Conservation (phyloP, 1,139 yeast species). For the Blastobotrys niveus region DNA sequence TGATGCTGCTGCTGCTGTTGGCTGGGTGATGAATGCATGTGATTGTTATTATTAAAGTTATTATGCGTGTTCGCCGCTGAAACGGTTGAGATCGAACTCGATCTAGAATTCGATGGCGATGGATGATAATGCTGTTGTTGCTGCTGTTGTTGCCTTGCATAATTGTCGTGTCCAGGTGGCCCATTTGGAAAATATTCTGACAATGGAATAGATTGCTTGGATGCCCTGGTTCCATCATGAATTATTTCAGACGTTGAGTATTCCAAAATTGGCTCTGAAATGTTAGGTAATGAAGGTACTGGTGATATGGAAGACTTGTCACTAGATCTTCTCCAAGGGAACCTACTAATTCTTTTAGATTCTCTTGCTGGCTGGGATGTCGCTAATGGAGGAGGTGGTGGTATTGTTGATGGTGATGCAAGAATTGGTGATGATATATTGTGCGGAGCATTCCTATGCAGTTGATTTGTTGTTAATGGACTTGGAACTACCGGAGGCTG, state of each 20-base stretch:
- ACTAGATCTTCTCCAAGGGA: constrained; percentile 18
- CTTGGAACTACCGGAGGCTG: neutral
- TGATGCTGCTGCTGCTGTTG: no score
- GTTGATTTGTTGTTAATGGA: neutral
- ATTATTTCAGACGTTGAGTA: constrained; percentile 26
- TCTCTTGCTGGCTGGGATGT: constrained; percentile 1
- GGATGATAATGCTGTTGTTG: neutral
- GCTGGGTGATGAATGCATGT: no score
- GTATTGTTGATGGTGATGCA: neutral
- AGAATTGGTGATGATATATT: neutral
- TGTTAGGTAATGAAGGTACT: constrained; percentile 16
- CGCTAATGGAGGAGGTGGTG: neutral
- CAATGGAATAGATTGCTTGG: constrained; percentile 10
- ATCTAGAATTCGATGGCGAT: constrained; percentile 7
- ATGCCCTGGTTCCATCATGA: constrained; percentile 14
- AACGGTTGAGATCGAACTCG: constrained; percentile 3
- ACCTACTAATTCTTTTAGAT: constrained; percentile 16
- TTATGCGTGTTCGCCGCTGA: neutral
- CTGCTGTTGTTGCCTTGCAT: neutral
- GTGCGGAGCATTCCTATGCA: neutral
- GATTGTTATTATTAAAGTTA: no score
- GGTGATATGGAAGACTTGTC: constrained; percentile 13
- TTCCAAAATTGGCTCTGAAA: constrained; percentile 26
- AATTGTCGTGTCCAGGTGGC: constrained; percentile 8
- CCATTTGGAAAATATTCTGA: constrained; percentile 13